Conservation (phyloP, 176 grass and related monocot genomes). For the Hordeum vulgare region MorexV3_pseudomolecules_assembly NC_058519.1:69111209-69111708, state of each 20-base stretch:
- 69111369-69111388: background rate
- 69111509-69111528: background rate
- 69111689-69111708: constrained; percentile 97
- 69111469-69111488: background rate
- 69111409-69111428: constrained; percentile 18
- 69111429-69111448: background rate
- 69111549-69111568: constrained; percentile 6
- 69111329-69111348: constrained; percentile 30
- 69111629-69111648: constrained; percentile 6
- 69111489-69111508: background rate
- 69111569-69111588: constrained; percentile 14
- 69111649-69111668: constrained; percentile 20
- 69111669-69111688: constrained; percentile 99
- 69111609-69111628: background rate
- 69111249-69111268: constrained; percentile 30
- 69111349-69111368: constrained; percentile 4
- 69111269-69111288: constrained; percentile 23
- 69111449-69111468: background rate
- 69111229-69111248: constrained; percentile 29
- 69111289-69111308: constrained; percentile 33
- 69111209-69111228: constrained; percentile 24
- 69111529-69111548: background rate
- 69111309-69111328: background rate
- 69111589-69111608: constrained; percentile 15
- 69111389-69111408: constrained; percentile 15